phyloP scores from a whole-genome alignment of 1,284 basidiomycete genomes.

The Malassezia equina region DNA sequence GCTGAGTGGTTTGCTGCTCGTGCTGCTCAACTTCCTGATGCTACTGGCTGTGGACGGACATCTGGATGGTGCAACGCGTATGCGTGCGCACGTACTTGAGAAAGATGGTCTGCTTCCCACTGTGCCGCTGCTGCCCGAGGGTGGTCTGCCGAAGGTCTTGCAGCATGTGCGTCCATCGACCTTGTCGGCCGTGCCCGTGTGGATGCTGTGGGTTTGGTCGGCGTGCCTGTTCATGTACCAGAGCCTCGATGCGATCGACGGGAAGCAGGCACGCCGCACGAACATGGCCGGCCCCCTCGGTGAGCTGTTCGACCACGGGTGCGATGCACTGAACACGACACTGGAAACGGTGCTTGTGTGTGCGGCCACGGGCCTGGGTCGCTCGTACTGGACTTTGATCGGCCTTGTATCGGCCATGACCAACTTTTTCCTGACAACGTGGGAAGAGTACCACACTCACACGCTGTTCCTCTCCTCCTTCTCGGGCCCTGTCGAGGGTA shows the following conservation, averaged over 20 bases:
- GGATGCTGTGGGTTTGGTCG: conserved; percentile 56
- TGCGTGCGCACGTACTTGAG: conserved; percentile 12
- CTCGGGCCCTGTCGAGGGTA: conserved; percentile 92
- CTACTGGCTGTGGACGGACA: conserved; percentile 52
- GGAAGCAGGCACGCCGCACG: conserved; percentile 86
- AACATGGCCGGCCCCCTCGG: conserved; percentile 92
- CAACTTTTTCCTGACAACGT: conserved; percentile 88
- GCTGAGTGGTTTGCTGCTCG: conserved; percentile 63
- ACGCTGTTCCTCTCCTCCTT: conserved; percentile 58
- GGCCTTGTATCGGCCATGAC: conserved; percentile 74
- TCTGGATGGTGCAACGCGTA: conserved; percentile 31
- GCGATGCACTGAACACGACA: conserved; percentile 77
- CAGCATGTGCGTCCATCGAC: conserved; percentile 2
- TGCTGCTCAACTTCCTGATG: conserved; percentile 73
- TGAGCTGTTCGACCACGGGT: conserved; percentile 93
- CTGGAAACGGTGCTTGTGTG: conserved; percentile 34
- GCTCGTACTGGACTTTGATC: conserved; percentile 91
- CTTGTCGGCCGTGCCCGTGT: conserved; percentile 19
- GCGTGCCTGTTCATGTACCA: conserved; percentile 85
- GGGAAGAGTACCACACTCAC: conserved; percentile 95
- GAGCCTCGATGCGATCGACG: conserved; percentile 77
- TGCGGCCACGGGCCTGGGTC: conserved; percentile 63
- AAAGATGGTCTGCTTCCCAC: conserved; percentile 23
- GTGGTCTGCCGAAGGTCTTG: conserved; percentile 22
- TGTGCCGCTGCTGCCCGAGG: conserved; percentile 23